phyloP scores from a whole-genome alignment of 2,329 filamentous ascomycete genomes.

The Beauveria sp. region DNA sequence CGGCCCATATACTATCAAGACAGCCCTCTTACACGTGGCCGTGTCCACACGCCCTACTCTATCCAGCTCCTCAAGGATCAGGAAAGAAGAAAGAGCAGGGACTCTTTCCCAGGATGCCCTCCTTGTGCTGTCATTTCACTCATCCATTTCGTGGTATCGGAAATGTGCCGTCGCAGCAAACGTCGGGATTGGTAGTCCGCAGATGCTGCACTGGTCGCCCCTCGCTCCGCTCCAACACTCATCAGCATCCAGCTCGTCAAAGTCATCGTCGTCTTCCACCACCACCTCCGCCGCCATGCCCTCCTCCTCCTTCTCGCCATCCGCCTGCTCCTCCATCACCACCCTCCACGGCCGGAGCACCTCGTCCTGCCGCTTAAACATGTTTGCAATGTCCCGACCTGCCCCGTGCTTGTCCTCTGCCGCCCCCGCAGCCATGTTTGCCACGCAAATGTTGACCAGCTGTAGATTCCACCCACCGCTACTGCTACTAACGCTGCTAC shows the following conservation, averaged over 20 bases:
- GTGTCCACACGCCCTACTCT: not conserved
- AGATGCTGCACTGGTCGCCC: slow-evolving; percentile 35
- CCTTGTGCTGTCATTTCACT: not conserved
- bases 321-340: slow-evolving; percentile 28
- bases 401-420: slow-evolving; percentile 41
- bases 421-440: slow-evolving; percentile 66
- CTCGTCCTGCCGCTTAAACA: slow-evolving; percentile 72
- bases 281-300: slow-evolving; percentile 1
- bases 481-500: slow-evolving; percentile 30
- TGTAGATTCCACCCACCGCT: slow-evolving; percentile 66
- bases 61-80: not conserved
- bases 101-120: too few relatives aligned
- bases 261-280: slow-evolving; percentile 5
- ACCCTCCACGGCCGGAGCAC: slow-evolving; percentile 61
- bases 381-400: slow-evolving; percentile 71
- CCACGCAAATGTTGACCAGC: slow-evolving; percentile 78
- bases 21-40: too few relatives aligned
- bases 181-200: slow-evolving; percentile 44
- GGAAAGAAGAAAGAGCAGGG: not conserved
- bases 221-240: slow-evolving; percentile 23
- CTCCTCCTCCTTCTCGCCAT: slow-evolving; percentile 17
- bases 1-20: too few relatives aligned
- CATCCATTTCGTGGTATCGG: slow-evolving; percentile 28
- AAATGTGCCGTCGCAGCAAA: slow-evolving; percentile 53
- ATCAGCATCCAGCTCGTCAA: not conserved